phyloP scores from a whole-genome alignment of 768 basidiomycete species.

The Clavaria fumosa region DNA sequence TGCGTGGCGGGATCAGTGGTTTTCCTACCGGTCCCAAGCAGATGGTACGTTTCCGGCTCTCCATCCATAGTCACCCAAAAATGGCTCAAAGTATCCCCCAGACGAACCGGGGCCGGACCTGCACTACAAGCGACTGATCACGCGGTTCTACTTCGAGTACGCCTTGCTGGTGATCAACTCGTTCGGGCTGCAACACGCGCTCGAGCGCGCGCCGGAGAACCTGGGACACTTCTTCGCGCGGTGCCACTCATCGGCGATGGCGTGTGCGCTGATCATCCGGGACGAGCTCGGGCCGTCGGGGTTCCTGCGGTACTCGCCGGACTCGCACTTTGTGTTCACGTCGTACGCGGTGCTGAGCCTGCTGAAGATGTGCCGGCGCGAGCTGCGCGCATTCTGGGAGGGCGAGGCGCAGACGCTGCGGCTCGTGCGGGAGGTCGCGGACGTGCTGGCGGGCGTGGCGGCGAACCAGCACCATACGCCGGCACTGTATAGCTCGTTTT shows the following conservation, averaged over 20 bases:
- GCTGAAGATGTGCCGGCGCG: conserved; percentile 75
- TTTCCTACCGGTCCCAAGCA: conserved; percentile 19
- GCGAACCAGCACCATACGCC: conserved; percentile 77
- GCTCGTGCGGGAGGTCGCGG: conserved; percentile 68
- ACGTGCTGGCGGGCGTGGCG: conserved; percentile 62
- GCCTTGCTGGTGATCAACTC: conserved; percentile 83
- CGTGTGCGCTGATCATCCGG: conserved; percentile 55
- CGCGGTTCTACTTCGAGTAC: conserved; percentile 73
- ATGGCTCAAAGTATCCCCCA: conserved; percentile 7
- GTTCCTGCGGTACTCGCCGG: conserved; percentile 70
- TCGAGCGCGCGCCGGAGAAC: conserved; percentile 59
- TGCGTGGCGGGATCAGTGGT: conserved; percentile 42
- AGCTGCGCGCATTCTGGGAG: conserved; percentile 63
- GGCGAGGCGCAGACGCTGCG: conserved; percentile 56
- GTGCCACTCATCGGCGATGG: conserved; percentile 55
- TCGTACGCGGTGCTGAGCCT: conserved; percentile 90
- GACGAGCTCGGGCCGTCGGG: conserved; percentile 69
- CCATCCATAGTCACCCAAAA: background rate
- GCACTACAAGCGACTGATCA: conserved; percentile 36
- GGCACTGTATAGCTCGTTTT: conserved; percentile 73
- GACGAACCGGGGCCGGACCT: conserved; percentile 14
- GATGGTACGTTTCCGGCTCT: conserved; percentile 16
- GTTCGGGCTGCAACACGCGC: conserved; percentile 92
- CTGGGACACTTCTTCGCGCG: conserved; percentile 76
- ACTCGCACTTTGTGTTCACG: conserved; percentile 81